phyloP scores from a whole-genome alignment of 108 stramenopile genomes.

The Cyclostephanos tholiformis region DNA sequence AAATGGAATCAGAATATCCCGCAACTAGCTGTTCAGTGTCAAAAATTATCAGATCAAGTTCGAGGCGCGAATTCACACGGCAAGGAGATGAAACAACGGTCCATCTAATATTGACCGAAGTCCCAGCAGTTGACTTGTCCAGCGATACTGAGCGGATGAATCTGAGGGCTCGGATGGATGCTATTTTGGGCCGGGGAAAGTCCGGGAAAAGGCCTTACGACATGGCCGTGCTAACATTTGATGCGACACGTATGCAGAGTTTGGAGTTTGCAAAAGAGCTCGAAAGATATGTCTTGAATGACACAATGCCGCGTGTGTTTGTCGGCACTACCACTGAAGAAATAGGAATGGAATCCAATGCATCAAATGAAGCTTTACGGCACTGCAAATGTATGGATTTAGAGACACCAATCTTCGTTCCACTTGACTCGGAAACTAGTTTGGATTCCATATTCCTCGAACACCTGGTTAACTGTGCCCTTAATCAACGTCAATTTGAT shows the following conservation, averaged over 20 bases:
- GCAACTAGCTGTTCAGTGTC: conserved; percentile 48
- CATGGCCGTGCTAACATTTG: conserved; percentile 69
- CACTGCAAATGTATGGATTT: conserved; percentile 70
- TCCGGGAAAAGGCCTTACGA: conserved; percentile 51
- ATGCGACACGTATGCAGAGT: conserved; percentile 58
- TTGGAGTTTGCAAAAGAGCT: conserved; percentile 61
- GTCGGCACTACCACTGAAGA: conserved; percentile 48
- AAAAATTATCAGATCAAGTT: conserved; percentile 42
- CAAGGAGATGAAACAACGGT: conserved; percentile 52
- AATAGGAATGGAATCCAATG: background rate
- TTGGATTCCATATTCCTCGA: conserved; percentile 40
- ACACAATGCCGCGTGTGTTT: conserved; percentile 71
- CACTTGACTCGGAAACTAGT: conserved; percentile 40
- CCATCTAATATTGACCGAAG: conserved; percentile 74
- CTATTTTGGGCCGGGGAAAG: conserved; percentile 35
- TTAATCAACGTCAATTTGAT: conserved; percentile 32
- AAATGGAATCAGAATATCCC: conserved; percentile 12
- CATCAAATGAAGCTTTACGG: conserved; percentile 41
- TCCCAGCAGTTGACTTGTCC: conserved; percentile 53
- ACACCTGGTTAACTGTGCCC: conserved; percentile 60
- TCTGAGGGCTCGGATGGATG: conserved; percentile 33
- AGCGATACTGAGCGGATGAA: conserved; percentile 30
- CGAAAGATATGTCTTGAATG: conserved; percentile 59
- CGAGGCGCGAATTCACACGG: conserved; percentile 7
- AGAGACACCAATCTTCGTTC: conserved; percentile 64